These are phyloP conservation scores for Penicillium egyptiacum DNA, from an alignment of 495 filamentous ascomycete genomes.

Conservation along the genomic window DNA sequence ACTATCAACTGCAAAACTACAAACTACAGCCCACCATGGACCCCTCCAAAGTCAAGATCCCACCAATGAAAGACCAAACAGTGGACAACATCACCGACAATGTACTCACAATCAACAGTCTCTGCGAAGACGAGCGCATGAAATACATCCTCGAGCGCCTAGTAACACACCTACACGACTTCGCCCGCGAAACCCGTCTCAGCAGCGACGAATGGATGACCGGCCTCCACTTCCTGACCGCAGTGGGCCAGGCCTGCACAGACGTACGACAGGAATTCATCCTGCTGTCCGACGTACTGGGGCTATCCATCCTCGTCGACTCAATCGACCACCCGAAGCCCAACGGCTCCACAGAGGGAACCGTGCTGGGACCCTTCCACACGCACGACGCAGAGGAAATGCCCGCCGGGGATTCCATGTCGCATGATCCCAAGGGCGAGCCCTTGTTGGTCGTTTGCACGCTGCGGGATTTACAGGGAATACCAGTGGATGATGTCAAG, in stretches of 20 bases:
- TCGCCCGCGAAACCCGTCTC: slow-evolving; percentile 76
- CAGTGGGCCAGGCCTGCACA: slow-evolving; percentile 69
- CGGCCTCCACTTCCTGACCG: slow-evolving; percentile 67
- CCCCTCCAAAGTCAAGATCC: slow-evolving; percentile 51
- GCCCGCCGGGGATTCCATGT: slow-evolving; percentile 65
- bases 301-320: slow-evolving; percentile 87
- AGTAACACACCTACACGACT: slow-evolving; percentile 80
- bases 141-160: slow-evolving; percentile 72
- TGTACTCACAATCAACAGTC: slow-evolving; percentile 70
- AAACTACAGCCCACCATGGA: slow-evolving; percentile 42
- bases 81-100: slow-evolving; percentile 84
- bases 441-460: slow-evolving; percentile 77
- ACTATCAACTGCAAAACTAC: not conserved
- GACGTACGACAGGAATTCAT: slow-evolving; percentile 89
- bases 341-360: slow-evolving; percentile 72
- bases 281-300: slow-evolving; percentile 87
- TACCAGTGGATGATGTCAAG: slow-evolving; percentile 67
- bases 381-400: slow-evolving; percentile 78
- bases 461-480: slow-evolving; percentile 65
- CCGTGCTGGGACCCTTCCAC: slow-evolving; percentile 91
- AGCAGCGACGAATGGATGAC: slow-evolving; percentile 80
- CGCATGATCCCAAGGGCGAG: slow-evolving; percentile 56
- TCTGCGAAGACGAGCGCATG: slow-evolving; percentile 61
- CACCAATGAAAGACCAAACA: slow-evolving; percentile 69
- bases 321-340: slow-evolving; percentile 91